Percentiles rank a stretch among this genome's conserved stretches.
Conservation (phyloP, 208 protist genomes). For the Porcisia deanei region DNA sequence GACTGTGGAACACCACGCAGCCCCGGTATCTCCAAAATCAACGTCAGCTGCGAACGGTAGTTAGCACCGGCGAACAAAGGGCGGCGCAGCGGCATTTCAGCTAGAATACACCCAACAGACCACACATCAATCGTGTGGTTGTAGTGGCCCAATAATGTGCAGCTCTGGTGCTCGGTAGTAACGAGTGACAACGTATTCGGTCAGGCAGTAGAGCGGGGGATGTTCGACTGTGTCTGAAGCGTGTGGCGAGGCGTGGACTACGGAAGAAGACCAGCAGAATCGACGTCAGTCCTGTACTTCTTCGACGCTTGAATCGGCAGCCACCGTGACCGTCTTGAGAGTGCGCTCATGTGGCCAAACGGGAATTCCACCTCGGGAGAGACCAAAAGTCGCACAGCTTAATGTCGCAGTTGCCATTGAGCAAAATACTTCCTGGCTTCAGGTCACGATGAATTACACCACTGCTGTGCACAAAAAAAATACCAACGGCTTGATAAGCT, state of each 20-base stretch:
- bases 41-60: conserved; percentile 59
- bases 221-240: conserved; percentile 7
- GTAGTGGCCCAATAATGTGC: conserved; percentile 89
- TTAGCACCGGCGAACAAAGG: conserved; percentile 92
- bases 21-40: conserved; percentile 67
- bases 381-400: conserved; percentile 81
- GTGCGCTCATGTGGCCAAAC: conserved; percentile 5
- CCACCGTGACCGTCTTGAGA: neutral
- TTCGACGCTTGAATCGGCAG: neutral
- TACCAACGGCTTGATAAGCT: conserved; percentile 74
- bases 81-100: conserved; percentile 89
- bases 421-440: conserved; percentile 80
- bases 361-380: conserved; percentile 53
- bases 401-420: conserved; percentile 65
- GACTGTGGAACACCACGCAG: conserved; percentile 83
- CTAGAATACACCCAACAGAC: conserved; percentile 65
- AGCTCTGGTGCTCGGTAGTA: conserved; percentile 98
- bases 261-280: conserved; percentile 28
- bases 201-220: conserved; percentile 64
- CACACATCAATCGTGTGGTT: conserved; percentile 90
- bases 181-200: conserved; percentile 95
- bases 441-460: conserved; percentile 80
- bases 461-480: conserved; percentile 81
- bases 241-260: neutral
- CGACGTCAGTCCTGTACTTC: conserved; percentile 25